Evolutionary conservation across 352 stramenopile genomes (phyloP).

Genomic region (Achlya hypogyna): DNA sequence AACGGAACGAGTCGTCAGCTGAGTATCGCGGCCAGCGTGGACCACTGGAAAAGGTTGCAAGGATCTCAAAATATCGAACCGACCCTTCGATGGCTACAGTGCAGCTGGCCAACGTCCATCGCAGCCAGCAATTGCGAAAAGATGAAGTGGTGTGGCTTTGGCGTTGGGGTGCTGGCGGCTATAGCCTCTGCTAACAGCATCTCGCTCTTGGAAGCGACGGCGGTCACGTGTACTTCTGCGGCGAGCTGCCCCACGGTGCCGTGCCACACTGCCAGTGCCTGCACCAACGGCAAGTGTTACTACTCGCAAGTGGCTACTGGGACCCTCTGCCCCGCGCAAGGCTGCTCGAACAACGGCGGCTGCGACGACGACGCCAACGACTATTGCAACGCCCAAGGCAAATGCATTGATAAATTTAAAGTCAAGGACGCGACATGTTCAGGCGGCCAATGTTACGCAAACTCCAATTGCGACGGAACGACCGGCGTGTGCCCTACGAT

Average conservation of each 20-base stretch:
- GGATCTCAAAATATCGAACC: too few relatives aligned
- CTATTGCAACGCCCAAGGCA: neutral
- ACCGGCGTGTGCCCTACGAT: too few relatives aligned
- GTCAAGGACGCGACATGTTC: too few relatives aligned
- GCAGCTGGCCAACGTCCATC: too few relatives aligned
- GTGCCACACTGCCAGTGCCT: neutral
- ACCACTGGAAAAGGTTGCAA: too few relatives aligned
- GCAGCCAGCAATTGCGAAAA: neutral
- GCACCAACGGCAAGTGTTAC: neutral
- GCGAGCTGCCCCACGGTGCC: neutral
- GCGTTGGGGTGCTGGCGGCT: neutral
- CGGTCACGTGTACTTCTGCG: neutral
- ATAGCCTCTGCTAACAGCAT: too few relatives aligned
- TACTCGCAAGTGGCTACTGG: neutral
- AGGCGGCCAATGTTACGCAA: too few relatives aligned
- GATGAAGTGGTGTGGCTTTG: neutral
- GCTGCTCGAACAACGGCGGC: neutral
- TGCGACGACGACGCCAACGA: neutral
- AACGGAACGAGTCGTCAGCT: too few relatives aligned
- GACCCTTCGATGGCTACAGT: too few relatives aligned
- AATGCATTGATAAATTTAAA: too few relatives aligned
- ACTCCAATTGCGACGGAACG: too few relatives aligned
- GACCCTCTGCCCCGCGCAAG: neutral
- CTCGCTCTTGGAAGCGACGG: neutral
- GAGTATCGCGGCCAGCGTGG: too few relatives aligned